Evolutionary conservation across 129 eudicot genomes (phyloP).

Genomic region (Centaurea solstitialis): DNA sequence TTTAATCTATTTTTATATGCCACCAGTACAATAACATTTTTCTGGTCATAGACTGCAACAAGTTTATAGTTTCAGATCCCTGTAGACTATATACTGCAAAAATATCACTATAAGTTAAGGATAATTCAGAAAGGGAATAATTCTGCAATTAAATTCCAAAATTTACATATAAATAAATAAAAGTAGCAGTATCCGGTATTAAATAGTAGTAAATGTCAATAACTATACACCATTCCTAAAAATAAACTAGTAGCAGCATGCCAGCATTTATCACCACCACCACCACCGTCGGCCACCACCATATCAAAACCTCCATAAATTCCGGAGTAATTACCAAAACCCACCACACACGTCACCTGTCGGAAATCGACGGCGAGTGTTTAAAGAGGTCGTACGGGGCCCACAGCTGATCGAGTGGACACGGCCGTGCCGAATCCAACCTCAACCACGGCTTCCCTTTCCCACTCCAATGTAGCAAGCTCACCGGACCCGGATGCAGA

Average conservation of each 20-base stretch:
- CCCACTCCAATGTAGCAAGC: constrained; percentile 79
- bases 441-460: constrained; percentile 84
- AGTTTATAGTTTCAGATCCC: not conserved
- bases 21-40: not conserved
- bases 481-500: constrained; percentile 73
- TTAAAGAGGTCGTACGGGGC: constrained; percentile 61
- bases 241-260: not conserved
- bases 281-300: not conserved
- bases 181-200: not conserved
- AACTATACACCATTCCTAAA: not conserved
- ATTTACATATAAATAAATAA: not conserved
- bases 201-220: not conserved
- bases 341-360: constrained; percentile 28
- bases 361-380: constrained; percentile 39
- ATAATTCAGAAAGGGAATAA: not conserved
- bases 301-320: not conserved
- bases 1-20: too few species aligned
- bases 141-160: not conserved
- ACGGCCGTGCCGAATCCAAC: constrained; percentile 51
- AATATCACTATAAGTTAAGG: not conserved
- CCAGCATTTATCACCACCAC: constrained; percentile 27
- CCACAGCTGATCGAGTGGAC: constrained; percentile 72
- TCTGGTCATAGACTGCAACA: not conserved
- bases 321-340: constrained; percentile 24
- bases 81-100: not conserved